These are phyloP conservation scores for Pseudogymnoascus sp. DNA, from an alignment of 2,329 filamentous ascomycete species.

Conservation along the genomic window DNA sequence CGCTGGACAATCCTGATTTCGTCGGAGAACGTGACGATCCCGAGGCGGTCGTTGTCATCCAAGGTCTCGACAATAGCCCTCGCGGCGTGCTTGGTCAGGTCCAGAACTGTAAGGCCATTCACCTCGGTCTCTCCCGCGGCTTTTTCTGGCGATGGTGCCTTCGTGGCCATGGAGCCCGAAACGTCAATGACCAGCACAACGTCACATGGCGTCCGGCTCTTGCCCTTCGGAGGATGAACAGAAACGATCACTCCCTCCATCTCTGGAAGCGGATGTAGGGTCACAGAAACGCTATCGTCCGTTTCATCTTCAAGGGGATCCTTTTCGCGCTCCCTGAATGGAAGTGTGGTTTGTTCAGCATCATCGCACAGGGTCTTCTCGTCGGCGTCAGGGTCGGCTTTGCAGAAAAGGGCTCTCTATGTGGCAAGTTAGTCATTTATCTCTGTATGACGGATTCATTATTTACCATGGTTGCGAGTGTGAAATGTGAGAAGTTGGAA, in stretches of 20 bases:
- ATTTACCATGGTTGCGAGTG: background rate
- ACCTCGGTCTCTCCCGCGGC: conserved; percentile 30
- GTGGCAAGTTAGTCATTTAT: background rate
- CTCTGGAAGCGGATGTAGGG: conserved; percentile 33
- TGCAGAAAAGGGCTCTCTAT: background rate
- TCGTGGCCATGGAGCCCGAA: conserved; percentile 45
- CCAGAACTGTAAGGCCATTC: conserved; percentile 45
- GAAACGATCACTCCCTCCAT: conserved; percentile 37
- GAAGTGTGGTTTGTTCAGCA: background rate
- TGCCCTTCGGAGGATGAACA: conserved; percentile 34
- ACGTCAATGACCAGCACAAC: conserved; percentile 55
- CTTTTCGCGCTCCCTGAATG: background rate
- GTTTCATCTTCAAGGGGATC: background rate
- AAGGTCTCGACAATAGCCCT: conserved; percentile 49
- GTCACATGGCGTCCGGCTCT: conserved; percentile 40
- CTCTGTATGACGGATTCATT: background rate
- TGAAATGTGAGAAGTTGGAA: background rate
- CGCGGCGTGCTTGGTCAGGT: conserved; percentile 52
- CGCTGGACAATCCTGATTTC: conserved; percentile 35
- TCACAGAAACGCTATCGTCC: conserved; percentile 13
- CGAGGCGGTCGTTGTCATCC: conserved; percentile 44
- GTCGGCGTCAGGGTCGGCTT: background rate
- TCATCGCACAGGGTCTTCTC: background rate
- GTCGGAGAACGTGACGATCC: conserved; percentile 46
- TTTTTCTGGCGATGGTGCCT: conserved; percentile 36